Base-by-base conservation (phyloP, 1,284 basidiomycete species). In the Pseudomicrostroma phylloplanum region DNA sequence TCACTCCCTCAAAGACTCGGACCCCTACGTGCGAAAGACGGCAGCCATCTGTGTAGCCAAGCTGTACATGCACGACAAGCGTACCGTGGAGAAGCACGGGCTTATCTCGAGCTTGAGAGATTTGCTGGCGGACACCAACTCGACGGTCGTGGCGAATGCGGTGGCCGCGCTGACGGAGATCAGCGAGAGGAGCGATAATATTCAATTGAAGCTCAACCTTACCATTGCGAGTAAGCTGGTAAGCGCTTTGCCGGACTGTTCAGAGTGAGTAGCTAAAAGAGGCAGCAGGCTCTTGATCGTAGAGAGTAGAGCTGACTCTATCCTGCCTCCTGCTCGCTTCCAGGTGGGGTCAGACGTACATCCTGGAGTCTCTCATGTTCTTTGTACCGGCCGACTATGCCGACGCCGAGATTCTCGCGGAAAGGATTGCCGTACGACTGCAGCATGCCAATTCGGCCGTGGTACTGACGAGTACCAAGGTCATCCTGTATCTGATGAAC, bases 261-360 rank as follows among this genome's bases (percentile, higher is more conserved):
- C 92, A 53, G 92, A 96, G 30, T 36, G 30, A 36, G 30, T 36
- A 36, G 30, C 30, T 36, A 36, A 9, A 36, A 3, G 62, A 59
- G 58, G 55, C 17, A 9, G 51, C 19, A 57, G 30, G 12, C 19
- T 3, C 30, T 42, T 19, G 30, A 19, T 42, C 6, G 3, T 56
- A 3, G 17, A 3, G 4, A 11, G 17, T 42, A 9, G 19, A 21
- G 19, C 19, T 57, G 26, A 23, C 30, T 8, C 25, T 21, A 13
- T 56, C 26, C 6, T 56, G 25, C 15, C 55, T 54, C 39, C 25
- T 56, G 49, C 4, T 25, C 26, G 39, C 23, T 49, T 11, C 55
- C 55, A 41, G 30, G 81, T 99, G 96, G 96, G 94, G 94, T 0
- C 94, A 97, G 80, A 92, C 97, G 48, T 98, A 98, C 80, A 97